Percentiles rank a stretch among this genome's conserved stretches.
Evolutionary conservation across 306 rosid species (phyloP).

Genomic region (Prinsepia uniflora): DNA sequence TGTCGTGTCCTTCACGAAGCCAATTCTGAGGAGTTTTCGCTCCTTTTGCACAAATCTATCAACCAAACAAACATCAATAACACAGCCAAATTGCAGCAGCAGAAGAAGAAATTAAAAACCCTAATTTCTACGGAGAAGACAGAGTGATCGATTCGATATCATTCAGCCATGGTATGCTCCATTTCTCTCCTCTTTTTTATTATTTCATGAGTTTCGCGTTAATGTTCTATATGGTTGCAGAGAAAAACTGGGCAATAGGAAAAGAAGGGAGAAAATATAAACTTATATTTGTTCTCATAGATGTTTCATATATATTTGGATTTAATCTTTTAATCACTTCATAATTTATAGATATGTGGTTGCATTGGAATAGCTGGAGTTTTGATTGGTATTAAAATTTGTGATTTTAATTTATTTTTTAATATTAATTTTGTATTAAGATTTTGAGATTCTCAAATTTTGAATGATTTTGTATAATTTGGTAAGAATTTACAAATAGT

Average conservation of each 20-base stretch:
- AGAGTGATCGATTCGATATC: neutral
- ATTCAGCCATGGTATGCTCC: slow-evolving; percentile 8
- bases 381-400: neutral
- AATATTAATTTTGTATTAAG: neutral
- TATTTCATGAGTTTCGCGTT: neutral
- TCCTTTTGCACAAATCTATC: neutral
- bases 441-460: neutral
- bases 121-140: neutral
- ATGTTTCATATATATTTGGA: neutral
- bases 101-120: neutral
- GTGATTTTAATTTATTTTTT: neutral
- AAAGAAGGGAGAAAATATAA: neutral
- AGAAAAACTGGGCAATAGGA: neutral
- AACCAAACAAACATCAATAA: neutral
- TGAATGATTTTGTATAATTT: neutral
- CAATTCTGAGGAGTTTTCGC: neutral
- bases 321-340: neutral
- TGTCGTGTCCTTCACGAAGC: neutral
- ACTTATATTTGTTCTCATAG: neutral
- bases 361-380: neutral
- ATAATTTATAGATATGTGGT: neutral
- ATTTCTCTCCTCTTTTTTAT: slow-evolving; percentile 1
- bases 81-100: neutral
- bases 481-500: neutral
- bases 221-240: neutral